phyloP scores from a whole-genome alignment of 2,329 filamentous ascomycete genomes.

The Pseudocercospora crystallina region DNA sequence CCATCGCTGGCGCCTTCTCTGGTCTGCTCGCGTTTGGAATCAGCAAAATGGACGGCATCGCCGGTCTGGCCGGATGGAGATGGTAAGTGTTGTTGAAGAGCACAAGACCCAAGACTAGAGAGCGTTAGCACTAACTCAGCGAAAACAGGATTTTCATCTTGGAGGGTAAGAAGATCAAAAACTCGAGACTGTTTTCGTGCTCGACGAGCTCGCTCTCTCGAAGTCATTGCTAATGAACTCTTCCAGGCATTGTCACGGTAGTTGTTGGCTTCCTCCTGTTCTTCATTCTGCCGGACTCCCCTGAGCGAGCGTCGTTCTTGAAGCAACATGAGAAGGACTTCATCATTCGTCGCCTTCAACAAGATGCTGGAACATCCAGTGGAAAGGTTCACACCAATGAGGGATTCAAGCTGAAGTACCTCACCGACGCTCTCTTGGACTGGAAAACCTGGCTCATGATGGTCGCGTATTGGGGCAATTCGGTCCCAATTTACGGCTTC shows the following conservation, averaged over 20 bases:
- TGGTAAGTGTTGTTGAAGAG: too few species aligned
- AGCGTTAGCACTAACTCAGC: too few species aligned
- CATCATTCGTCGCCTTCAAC: slow-evolving; percentile 41
- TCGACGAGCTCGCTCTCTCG: too few species aligned
- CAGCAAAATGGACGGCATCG: slow-evolving; percentile 36
- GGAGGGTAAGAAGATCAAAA: too few species aligned
- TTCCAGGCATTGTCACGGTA: slow-evolving; percentile 32
- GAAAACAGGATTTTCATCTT: too few species aligned
- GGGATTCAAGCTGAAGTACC: slow-evolving; percentile 29
- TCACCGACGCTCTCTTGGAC: slow-evolving; percentile 33
- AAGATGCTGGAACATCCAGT: slow-evolving; percentile 16
- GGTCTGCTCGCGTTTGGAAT: slow-evolving; percentile 51
- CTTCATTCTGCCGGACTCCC: slow-evolving; percentile 61
- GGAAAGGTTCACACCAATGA: slow-evolving; percentile 38
- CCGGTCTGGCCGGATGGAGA: not conserved
- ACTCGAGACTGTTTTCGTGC: too few species aligned
- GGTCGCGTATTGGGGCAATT: slow-evolving; percentile 39
- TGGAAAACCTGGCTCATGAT: slow-evolving; percentile 47
- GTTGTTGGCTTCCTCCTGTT: slow-evolving; percentile 41
- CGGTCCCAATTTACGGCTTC: slow-evolving; percentile 69
- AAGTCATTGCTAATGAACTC: too few species aligned
- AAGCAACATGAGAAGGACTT: slow-evolving; percentile 42
- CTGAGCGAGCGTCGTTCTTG: slow-evolving; percentile 57
- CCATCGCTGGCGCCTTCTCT: slow-evolving; percentile 53
- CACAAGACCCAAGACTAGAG: too few species aligned